Conservation (phyloP, 2,329 filamentous ascomycete genomes). For the Ophiostoma himal-ulmi region DNA sequence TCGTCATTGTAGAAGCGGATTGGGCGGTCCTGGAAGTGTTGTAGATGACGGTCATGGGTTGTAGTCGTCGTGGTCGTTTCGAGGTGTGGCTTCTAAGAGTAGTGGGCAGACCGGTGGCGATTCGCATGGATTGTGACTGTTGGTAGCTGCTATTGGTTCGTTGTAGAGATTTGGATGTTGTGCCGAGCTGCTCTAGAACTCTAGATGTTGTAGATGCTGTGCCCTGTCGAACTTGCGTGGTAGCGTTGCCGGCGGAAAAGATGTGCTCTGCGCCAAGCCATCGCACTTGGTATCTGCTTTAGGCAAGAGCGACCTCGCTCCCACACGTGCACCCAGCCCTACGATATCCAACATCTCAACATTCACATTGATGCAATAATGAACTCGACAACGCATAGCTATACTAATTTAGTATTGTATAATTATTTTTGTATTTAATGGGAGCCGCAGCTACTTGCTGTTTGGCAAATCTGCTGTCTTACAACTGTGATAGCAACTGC, state of each 20-base stretch:
- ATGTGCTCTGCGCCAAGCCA: background rate
- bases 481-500: background rate
- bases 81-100: background rate
- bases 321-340: background rate
- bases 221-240: background rate
- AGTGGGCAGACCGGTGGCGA: background rate
- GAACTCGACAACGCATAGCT: background rate
- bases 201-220: background rate
- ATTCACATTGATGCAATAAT: background rate
- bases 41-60: background rate
- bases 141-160: background rate
- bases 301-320: background rate
- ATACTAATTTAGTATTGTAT: background rate
- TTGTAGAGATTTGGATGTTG: background rate
- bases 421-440: background rate
- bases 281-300: slow-evolving; percentile 7
- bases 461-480: background rate
- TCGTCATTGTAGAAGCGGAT: background rate
- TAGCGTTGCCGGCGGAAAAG: background rate
- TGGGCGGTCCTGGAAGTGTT: background rate
- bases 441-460: background rate
- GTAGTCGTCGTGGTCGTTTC: background rate
- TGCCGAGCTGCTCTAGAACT: background rate
- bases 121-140: background rate
- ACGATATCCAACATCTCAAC: background rate